phyloP scores from a whole-genome alignment of 257 asterid species.

The Lantana camara region DNA sequence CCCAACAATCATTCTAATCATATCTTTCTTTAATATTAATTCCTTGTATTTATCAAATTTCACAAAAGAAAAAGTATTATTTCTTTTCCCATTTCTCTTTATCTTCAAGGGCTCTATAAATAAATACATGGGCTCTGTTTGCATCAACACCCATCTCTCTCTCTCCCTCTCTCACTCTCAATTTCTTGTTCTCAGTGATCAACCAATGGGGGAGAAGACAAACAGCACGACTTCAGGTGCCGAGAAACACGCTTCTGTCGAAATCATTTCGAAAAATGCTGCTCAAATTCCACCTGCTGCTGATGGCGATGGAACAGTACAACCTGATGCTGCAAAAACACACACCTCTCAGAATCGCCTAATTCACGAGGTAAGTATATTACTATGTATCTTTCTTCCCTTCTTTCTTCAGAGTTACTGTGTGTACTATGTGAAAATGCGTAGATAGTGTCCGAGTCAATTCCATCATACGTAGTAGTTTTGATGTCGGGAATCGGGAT shows the following conservation, averaged over 20 bases:
- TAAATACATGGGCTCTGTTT: not conserved
- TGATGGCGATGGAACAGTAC: constrained; percentile 12
- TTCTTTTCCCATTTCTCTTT: constrained; percentile 15
- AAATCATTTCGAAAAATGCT: not conserved
- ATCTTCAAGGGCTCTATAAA: not conserved
- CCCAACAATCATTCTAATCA: constrained; percentile 29
- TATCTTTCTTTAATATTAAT: not conserved
- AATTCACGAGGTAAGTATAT: constrained; percentile 18
- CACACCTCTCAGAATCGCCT: constrained; percentile 7
- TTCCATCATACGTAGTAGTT: no score
- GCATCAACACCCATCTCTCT: constrained; percentile 1
- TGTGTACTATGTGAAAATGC: constrained; percentile 15
- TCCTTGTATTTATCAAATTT: no score
- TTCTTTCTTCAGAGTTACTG: not conserved
- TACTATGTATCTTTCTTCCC: not conserved
- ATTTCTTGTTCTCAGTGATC: no score
- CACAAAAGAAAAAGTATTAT: no score
- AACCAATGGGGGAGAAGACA: constrained; percentile 8
- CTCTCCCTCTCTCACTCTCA: not conserved
- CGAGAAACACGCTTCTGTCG: constrained; percentile 17
- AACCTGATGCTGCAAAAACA: constrained; percentile 3
- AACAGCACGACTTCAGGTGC: constrained; percentile 14
- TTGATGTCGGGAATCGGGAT: no score
- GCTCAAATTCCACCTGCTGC: constrained; percentile 6
- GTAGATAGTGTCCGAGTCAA: no score